Evolutionary conservation across 2,329 filamentous ascomycete genomes (phyloP).

Genomic region (Fusarium sp.): DNA sequence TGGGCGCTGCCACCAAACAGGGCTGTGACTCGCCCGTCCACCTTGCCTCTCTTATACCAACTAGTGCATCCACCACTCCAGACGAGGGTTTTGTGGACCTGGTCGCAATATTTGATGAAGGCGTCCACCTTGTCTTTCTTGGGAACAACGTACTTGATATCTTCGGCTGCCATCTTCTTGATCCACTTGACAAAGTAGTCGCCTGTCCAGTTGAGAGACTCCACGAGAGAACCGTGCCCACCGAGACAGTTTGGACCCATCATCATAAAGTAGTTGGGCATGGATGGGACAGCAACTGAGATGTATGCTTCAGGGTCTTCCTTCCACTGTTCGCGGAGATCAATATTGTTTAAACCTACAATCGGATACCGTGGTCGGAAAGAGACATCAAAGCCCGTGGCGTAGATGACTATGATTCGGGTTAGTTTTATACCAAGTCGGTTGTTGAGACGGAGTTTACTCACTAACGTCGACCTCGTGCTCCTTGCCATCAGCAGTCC

Average conservation of each 20-base stretch:
- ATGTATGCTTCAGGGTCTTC: conserved; percentile 50
- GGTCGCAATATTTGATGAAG: conserved; percentile 40
- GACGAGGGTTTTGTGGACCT: conserved; percentile 42
- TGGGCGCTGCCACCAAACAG: conserved; percentile 44
- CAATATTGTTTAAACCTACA: conserved; percentile 60
- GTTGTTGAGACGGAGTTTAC: background rate
- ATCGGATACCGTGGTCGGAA: conserved; percentile 66
- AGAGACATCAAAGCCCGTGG: conserved; percentile 68
- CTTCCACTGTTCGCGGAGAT: conserved; percentile 66
- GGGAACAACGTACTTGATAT: conserved; percentile 41
- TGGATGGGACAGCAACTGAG: conserved; percentile 48
- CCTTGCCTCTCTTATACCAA: conserved; percentile 40
- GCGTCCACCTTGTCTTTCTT: conserved; percentile 44
- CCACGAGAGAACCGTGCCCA: conserved; percentile 42
- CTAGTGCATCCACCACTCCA: conserved; percentile 43
- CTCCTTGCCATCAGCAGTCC: conserved; percentile 38
- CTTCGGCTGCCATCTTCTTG: conserved; percentile 43
- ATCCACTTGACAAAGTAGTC: conserved; percentile 47
- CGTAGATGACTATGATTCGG: conserved; percentile 61
- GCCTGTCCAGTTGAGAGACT: conserved; percentile 45
- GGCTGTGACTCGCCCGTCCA: conserved; percentile 39
- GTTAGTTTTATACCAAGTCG: background rate
- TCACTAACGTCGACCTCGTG: conserved; percentile 44
- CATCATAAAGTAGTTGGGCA: conserved; percentile 52
- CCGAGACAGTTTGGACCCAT: conserved; percentile 45